Evolutionary conservation across 495 filamentous ascomycete species (phyloP).

Genomic region (Entonaema liquescens): DNA sequence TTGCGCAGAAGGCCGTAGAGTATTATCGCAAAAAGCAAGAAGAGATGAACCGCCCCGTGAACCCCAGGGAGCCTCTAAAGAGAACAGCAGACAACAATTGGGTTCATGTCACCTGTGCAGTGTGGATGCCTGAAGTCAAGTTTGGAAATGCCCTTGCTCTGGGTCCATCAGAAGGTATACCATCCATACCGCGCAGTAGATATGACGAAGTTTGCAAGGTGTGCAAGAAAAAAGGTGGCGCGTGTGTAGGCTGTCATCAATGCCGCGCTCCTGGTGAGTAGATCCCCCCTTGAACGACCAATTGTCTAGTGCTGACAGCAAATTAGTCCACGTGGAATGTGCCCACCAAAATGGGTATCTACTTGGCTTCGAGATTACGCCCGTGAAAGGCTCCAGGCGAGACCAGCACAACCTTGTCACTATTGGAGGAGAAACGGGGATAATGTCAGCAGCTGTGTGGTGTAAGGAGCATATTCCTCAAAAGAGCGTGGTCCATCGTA

Average conservation of each 20-base stretch:
- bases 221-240: slow-evolving; percentile 76
- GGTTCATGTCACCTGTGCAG: slow-evolving; percentile 94
- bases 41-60: slow-evolving; percentile 77
- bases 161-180: slow-evolving; percentile 87
- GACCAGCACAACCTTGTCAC: slow-evolving; percentile 77
- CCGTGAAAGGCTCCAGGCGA: slow-evolving; percentile 84
- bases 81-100: slow-evolving; percentile 94
- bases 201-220: slow-evolving; percentile 84
- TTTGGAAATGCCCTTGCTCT: slow-evolving; percentile 84
- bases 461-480: slow-evolving; percentile 83
- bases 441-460: slow-evolving; percentile 81
- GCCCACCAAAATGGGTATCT: slow-evolving; percentile 83
- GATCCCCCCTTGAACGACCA: not conserved
- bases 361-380: slow-evolving; percentile 89
- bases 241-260: slow-evolving; percentile 82
- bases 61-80: slow-evolving; percentile 92
- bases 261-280: slow-evolving; percentile 70
- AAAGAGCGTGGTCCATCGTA: slow-evolving; percentile 75
- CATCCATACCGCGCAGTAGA: slow-evolving; percentile 70
- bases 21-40: slow-evolving; percentile 85
- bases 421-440: slow-evolving; percentile 78
- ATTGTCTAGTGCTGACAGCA: slow-evolving; percentile 27
- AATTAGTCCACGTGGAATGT: slow-evolving; percentile 85
- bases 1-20: slow-evolving; percentile 74
- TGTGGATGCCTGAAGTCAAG: slow-evolving; percentile 91